Evolutionary conservation across 352 stramenopile species (phyloP), one percentile per base, ranked within the genome.

Genomic region (Globisporangium paroecandrum): DNA sequence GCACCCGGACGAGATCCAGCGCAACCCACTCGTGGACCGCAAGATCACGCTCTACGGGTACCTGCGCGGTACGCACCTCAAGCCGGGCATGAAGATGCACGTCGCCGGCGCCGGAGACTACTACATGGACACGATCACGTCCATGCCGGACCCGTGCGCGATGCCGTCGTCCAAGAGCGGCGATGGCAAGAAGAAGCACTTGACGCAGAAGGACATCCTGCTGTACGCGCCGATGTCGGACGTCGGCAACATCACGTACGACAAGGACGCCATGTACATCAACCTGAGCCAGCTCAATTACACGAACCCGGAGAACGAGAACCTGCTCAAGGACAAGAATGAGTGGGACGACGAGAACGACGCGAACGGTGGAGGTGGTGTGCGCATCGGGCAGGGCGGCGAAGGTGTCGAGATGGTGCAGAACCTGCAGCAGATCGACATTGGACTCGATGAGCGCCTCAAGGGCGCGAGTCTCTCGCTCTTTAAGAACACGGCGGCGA

Each of bases 211-310:
- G 77, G 97, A 99, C 70, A 96, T 89, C 22, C 79, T 99, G 53
- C 74, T 93, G 46, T 93, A 93, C 66, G 85, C 85, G 13, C 85
- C 85, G 1, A 93, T 93, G 85, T 91, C 85, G 47, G 98, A 99
- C 74, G 95, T 99, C 2, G 98, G 98, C 69, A 97, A 94, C 68
- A 98, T 99, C 61, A 92, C 95, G 68, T 99, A 98, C 68, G 98
- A 99, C 76, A 99, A 99, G 77, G 98, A 99, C 70, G 98, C 97
- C 34, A 97, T 99, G 75, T 99, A 99, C 85, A 99, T 99, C 77
- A 98, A 99, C 70, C 86, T 99, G 70, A 89, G 81, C 32, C 82
- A 91, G 58, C 73, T 95, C 24, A 98, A 98, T 70, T 98, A 98
- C 78, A 98, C 95, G 6, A 98, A 98, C 67, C 91, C 90, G 22